Evolutionary conservation across 179 eudicot species (phyloP).

Genomic region (Heliamphora pulchella): DNA sequence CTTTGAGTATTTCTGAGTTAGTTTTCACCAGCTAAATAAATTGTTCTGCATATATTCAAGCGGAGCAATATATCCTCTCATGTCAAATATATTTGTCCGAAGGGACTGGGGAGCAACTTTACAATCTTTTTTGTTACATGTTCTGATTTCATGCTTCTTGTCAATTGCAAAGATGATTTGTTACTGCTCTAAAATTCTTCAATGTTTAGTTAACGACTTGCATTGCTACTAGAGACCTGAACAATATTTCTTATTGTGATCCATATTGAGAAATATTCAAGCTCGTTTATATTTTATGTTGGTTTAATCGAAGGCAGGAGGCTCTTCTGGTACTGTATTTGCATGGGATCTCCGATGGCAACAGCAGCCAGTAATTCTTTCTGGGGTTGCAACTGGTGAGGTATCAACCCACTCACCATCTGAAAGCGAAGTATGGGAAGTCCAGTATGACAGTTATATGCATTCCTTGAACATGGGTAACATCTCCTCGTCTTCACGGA

Average conservation of each 20-base stretch:
- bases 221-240: neutral
- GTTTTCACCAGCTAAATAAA: neutral
- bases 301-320: slow-evolving; percentile 71
- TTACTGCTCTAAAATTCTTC: neutral
- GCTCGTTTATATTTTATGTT: neutral
- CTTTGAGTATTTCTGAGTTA: neutral
- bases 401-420: slow-evolving; percentile 33
- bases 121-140: neutral
- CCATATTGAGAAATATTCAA: neutral
- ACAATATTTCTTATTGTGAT: neutral
- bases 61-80: neutral
- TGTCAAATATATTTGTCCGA: neutral
- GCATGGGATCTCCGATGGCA: slow-evolving; percentile 94
- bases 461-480: slow-evolving; percentile 48
- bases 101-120: neutral
- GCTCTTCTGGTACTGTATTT: slow-evolving; percentile 81
- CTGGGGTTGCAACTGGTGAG: slow-evolving; percentile 53
- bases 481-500: slow-evolving; percentile 51
- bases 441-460: slow-evolving; percentile 69
- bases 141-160: neutral
- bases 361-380: slow-evolving; percentile 67
- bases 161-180: neutral
- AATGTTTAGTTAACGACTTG: neutral
- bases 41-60: neutral
- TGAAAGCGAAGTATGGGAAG: slow-evolving; percentile 94